phyloP scores from a whole-genome alignment of 73 alveolate genomes.

The Tetrahymena thermophila region DNA sequence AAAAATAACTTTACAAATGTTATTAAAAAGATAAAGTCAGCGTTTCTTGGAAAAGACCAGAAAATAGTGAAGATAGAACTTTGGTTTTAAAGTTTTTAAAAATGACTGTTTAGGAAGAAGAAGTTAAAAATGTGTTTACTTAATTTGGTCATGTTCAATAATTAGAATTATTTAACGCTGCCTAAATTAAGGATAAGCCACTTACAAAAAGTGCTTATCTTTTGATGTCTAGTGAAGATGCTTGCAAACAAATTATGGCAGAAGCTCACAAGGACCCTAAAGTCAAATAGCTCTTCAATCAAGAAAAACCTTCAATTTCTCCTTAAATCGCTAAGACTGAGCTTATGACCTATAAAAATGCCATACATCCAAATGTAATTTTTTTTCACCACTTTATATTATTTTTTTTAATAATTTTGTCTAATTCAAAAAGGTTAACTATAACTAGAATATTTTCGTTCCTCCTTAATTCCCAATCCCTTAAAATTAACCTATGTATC shows the following conservation, averaged over 20 bases:
- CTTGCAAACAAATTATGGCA: not conserved
- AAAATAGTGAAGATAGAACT: not conserved
- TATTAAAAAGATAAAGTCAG: not conserved
- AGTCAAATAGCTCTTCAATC: not conserved
- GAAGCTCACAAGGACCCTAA: not conserved
- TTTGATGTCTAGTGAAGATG: not conserved
- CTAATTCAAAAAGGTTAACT: not conserved
- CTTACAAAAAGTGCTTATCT: not conserved
- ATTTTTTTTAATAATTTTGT: too few relatives aligned
- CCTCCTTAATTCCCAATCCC: not conserved
- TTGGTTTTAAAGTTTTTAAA: not conserved
- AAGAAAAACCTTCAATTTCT: not conserved
- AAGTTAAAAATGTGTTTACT: not conserved
- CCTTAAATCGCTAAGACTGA: not conserved
- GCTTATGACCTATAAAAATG: not conserved
- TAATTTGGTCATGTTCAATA: not conserved
- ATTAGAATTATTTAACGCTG: not conserved
- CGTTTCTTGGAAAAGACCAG: not conserved
- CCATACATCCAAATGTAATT: not conserved
- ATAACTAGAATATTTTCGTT: not conserved
- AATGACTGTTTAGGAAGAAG: not conserved
- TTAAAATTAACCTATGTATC: too few relatives aligned
- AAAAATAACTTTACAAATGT: too few relatives aligned
- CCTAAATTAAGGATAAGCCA: not conserved
- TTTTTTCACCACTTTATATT: too few relatives aligned